phyloP scores from a whole-genome alignment of 2,329 filamentous ascomycete species.

The Aspergillus ruber region DNA sequence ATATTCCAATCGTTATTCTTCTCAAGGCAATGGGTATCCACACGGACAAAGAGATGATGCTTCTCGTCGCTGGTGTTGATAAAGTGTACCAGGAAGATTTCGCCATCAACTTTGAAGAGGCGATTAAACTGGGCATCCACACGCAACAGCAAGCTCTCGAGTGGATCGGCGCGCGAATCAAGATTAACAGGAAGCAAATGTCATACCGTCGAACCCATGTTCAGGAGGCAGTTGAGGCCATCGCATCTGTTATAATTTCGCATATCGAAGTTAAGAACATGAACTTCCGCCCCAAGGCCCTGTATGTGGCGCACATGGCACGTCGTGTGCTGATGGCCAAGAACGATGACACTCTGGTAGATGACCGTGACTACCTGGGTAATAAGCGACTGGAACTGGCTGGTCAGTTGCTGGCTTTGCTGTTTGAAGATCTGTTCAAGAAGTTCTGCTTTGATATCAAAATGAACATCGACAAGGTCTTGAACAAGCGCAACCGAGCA shows the following conservation, averaged over 20 bases:
- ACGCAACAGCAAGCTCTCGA: conserved; percentile 95
- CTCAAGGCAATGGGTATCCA: conserved; percentile 90
- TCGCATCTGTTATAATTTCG: conserved; percentile 88
- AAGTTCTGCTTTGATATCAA: conserved; percentile 85
- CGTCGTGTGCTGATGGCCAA: conserved; percentile 92
- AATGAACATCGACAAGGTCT: conserved; percentile 86
- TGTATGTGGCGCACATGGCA: conserved; percentile 96
- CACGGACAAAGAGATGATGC: conserved; percentile 89
- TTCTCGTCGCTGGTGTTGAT: conserved; percentile 82
- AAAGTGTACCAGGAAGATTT: conserved; percentile 91
- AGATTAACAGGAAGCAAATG: conserved; percentile 67
- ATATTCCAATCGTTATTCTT: conserved; percentile 89
- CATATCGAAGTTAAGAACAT: conserved; percentile 87
- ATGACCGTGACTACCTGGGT: conserved; percentile 95
- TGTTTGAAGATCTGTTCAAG: conserved; percentile 98
- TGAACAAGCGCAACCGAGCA: conserved; percentile 88
- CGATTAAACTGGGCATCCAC: conserved; percentile 72
- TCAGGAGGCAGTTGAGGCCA: conserved; percentile 85
- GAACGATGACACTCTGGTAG: conserved; percentile 80
- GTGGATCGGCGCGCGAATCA: conserved; percentile 79
- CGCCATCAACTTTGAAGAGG: conserved; percentile 89
- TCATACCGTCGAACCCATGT: conserved; percentile 68
- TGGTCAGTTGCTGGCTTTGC: conserved; percentile 82
- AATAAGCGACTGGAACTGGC: conserved; percentile 95
- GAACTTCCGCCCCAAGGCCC: conserved; percentile 93